A percentile compares a stretch with the other conserved stretches of the same genome.
Conservation (phyloP, 257 asterid species). For the Primulina huaijiensis region DNA sequence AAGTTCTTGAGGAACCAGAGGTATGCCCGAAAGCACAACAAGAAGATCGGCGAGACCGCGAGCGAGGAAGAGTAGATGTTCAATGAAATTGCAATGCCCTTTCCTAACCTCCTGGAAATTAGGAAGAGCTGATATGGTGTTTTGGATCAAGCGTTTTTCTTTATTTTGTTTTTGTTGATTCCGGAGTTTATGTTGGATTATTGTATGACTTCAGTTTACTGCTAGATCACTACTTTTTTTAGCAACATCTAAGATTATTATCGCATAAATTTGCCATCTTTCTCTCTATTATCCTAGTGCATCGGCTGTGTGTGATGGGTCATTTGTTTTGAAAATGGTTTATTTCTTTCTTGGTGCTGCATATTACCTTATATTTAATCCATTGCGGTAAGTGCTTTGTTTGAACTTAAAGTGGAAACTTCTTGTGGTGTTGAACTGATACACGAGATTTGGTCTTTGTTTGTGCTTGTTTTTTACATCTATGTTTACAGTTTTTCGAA, state of each 20-base stretch:
- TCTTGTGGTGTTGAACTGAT: neutral
- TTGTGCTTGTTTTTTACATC: neutral
- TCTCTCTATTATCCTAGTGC: no score
- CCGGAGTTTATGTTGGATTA: neutral
- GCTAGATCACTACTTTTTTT: no score
- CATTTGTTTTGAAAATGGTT: no score
- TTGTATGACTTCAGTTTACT: neutral
- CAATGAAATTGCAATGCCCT: neutral
- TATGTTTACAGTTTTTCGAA: neutral
- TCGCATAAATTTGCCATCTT: no score
- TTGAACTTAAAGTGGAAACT: neutral
- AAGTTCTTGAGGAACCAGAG: conserved; percentile 65
- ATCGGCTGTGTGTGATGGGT: no score
- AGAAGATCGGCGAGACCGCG: conserved; percentile 31
- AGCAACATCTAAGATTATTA: neutral
- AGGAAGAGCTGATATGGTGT: neutral
- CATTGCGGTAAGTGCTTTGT: neutral
- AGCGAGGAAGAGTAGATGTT: conserved; percentile 37
- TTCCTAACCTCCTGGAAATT: neutral
- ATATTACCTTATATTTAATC: no score
- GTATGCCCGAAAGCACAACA: conserved; percentile 62
- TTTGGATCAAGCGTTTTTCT: neutral
- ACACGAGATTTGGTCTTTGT: neutral
- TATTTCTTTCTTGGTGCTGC: no score
- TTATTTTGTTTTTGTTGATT: neutral